Evolutionary conservation across 2,329 filamentous ascomycete genomes (phyloP).

Genomic region (Talaromyces verruculosus): DNA sequence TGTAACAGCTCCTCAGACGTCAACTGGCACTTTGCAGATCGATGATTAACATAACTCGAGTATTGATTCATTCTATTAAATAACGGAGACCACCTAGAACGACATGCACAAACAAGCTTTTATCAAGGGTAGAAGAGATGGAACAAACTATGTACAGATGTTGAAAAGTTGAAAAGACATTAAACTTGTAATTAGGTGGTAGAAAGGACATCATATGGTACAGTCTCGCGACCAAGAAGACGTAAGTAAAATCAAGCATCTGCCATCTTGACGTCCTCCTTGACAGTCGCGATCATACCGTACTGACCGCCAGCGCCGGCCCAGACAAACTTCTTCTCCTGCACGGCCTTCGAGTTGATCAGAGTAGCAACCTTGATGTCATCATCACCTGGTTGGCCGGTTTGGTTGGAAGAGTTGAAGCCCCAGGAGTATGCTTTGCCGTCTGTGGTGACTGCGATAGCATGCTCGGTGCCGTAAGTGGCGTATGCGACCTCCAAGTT

Average conservation of each 20-base stretch:
- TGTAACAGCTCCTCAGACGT: too few species aligned
- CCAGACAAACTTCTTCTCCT: slow-evolving; percentile 70
- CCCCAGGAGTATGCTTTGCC: slow-evolving; percentile 78
- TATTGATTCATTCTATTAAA: slow-evolving; percentile 2
- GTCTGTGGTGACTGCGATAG: slow-evolving; percentile 66
- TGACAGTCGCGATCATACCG: slow-evolving; percentile 22
- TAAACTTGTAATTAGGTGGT: not conserved
- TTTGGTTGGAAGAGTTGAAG: slow-evolving; percentile 78
- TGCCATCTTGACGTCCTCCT: not conserved
- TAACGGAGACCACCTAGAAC: not conserved
- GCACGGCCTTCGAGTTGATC: slow-evolving; percentile 81
- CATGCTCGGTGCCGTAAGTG: slow-evolving; percentile 69
- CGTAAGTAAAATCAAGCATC: slow-evolving; percentile 13
- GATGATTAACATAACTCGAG: not conserved
- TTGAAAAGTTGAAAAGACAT: not conserved
- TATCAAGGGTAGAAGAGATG: slow-evolving; percentile 3
- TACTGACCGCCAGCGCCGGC: slow-evolving; percentile 88
- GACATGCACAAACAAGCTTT: not conserved
- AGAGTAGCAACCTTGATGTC: slow-evolving; percentile 74
- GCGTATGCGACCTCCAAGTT: slow-evolving; percentile 50
- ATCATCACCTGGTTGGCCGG: slow-evolving; percentile 73
- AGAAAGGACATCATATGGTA: not conserved
- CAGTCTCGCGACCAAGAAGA: not conserved
- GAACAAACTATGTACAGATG: slow-evolving; percentile 2
- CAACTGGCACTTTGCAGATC: too few species aligned